phyloP scores from a whole-genome alignment of 1,284 basidiomycete genomes.

The Sutorius eximius region DNA sequence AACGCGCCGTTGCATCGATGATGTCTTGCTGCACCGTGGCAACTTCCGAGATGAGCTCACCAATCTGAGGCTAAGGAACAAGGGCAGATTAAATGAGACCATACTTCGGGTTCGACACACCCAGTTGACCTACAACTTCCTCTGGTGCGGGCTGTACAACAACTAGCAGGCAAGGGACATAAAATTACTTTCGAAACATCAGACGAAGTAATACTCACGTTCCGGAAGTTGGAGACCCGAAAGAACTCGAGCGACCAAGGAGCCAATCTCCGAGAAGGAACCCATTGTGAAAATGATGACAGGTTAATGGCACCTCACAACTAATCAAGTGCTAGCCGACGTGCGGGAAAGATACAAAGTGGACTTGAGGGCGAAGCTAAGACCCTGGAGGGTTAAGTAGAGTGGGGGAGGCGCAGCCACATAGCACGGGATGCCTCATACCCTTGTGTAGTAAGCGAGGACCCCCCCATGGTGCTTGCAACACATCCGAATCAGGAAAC shows the following conservation, averaged over 20 bases:
- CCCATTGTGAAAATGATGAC: not conserved
- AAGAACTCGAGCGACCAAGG: not conserved
- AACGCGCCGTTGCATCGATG: not conserved
- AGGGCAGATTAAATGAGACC: not conserved
- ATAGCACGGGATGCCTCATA: not conserved
- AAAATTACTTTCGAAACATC: not conserved
- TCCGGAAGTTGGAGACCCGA: not conserved
- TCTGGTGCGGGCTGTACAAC: not conserved
- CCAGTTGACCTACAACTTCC: slow-evolving; percentile 1
- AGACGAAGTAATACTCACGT: not conserved
- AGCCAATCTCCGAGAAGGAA: not conserved
- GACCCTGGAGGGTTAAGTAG: not conserved
- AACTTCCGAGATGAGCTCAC: not conserved
- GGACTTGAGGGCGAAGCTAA: not conserved
- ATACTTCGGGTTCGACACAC: not conserved
- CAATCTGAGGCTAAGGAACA: slow-evolving; percentile 4
- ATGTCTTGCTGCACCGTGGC: slow-evolving; percentile 14
- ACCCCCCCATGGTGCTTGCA: not conserved
- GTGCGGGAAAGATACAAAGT: not conserved
- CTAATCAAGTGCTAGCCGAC: not conserved
- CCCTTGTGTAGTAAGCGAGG: not conserved
- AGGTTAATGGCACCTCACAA: not conserved
- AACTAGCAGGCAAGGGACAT: not conserved
- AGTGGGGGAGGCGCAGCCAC: not conserved
- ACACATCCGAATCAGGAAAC: no score